These are phyloP conservation scores for Fraxinus xanthoxyloides DNA, from an alignment of 305 asterid genomes.

Conservation along the genomic window DNA sequence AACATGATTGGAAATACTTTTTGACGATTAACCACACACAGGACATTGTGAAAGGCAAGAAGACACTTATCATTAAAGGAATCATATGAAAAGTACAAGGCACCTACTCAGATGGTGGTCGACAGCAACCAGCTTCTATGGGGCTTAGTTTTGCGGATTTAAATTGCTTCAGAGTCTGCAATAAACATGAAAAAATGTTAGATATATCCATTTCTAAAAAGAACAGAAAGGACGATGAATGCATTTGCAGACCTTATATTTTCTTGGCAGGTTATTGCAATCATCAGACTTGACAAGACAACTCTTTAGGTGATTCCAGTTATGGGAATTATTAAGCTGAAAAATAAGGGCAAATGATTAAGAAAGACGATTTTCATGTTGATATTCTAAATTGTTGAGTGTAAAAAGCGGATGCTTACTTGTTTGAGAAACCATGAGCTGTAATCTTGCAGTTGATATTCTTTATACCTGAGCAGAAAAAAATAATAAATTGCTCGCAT, in stretches of 20 bases:
- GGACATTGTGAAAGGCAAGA: not conserved
- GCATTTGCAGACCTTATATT: slow-evolving; percentile 54
- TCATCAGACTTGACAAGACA: slow-evolving; percentile 82
- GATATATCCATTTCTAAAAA: not conserved
- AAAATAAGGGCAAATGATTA: slow-evolving; percentile 13
- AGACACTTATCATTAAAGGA: not conserved
- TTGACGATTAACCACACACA: not conserved
- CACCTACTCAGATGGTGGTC: slow-evolving; percentile 89
- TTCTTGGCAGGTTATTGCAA: slow-evolving; percentile 64
- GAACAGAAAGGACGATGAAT: not conserved
- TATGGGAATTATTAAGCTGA: slow-evolving; percentile 79
- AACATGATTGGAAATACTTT: not conserved
- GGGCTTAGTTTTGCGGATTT: slow-evolving; percentile 75
- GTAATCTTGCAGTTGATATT: slow-evolving; percentile 89
- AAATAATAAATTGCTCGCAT: not conserved
- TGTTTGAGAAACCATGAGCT: slow-evolving; percentile 91
- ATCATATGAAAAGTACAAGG: slow-evolving; percentile 1
- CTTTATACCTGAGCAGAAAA: slow-evolving; percentile 65
- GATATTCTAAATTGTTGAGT: not conserved
- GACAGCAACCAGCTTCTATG: slow-evolving; percentile 92
- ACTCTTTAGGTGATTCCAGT: slow-evolving; percentile 74
- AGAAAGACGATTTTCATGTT: not conserved
- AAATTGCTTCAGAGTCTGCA: slow-evolving; percentile 66
- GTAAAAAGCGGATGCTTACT: slow-evolving; percentile 36
- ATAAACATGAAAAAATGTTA: slow-evolving; percentile 17